Evolutionary conservation across 2,329 filamentous ascomycete species (phyloP).

Genomic region (Neoascochyta sp.): DNA sequence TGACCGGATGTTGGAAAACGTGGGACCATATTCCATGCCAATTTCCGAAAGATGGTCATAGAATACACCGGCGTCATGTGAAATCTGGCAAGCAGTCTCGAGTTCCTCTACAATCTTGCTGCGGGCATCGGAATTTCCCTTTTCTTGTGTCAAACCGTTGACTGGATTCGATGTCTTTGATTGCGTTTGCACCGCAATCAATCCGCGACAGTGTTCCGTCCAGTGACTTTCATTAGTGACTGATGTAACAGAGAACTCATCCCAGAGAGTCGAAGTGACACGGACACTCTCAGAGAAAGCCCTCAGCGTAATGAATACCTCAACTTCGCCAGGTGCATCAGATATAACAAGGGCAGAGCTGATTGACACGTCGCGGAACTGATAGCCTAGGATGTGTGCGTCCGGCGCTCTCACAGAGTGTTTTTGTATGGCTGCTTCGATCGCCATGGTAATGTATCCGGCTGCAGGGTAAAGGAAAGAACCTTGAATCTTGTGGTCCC

Average conservation of each 20-base stretch:
- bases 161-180: background rate
- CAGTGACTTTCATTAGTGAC: background rate
- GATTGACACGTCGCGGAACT: background rate
- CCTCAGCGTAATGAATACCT: background rate
- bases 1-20: background rate
- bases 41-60: background rate
- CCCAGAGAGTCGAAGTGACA: background rate
- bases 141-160: background rate
- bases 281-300: background rate
- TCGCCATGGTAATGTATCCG: constrained; percentile 5
- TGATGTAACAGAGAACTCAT: background rate
- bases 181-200: background rate
- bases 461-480: constrained; percentile 13
- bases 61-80: background rate
- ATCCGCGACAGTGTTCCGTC: background rate
- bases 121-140: background rate
- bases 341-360: background rate
- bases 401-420: constrained; percentile 6
- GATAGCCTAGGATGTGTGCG: background rate
- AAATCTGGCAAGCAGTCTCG: background rate
- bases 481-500: constrained; percentile 9
- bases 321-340: background rate
- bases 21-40: background rate
- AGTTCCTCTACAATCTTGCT: background rate
- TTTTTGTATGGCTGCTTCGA: constrained; percentile 8